Evolutionary conservation across 1,284 basidiomycete species (phyloP).

Genomic region (Sporisorium graminicola): DNA sequence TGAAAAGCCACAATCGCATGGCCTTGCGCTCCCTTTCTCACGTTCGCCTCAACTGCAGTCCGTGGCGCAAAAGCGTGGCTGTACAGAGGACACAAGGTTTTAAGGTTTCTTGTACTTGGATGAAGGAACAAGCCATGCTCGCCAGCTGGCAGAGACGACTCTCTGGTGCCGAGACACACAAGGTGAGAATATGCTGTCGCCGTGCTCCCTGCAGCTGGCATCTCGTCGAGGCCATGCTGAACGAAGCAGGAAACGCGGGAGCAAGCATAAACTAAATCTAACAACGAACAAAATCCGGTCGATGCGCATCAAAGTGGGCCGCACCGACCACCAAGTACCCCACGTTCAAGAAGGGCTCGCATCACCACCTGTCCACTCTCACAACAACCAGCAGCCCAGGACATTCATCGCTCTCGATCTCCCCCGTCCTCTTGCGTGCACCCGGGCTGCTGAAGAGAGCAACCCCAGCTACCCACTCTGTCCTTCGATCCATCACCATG

Average conservation of each 20-base stretch:
- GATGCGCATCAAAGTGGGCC: background rate
- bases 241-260: background rate
- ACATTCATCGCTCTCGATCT: background rate
- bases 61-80: background rate
- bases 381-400: background rate
- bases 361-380: background rate
- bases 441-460: no score
- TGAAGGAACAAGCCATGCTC: background rate
- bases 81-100: background rate
- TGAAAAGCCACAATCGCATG: slow-evolving; percentile 3
- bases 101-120: background rate
- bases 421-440: background rate
- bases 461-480: background rate
- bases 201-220: slow-evolving; percentile 28
- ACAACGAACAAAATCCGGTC: background rate
- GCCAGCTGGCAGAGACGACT: background rate
- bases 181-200: background rate
- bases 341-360: slow-evolving; percentile 4
- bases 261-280: background rate
- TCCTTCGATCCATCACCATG: slow-evolving; percentile 6
- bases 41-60: background rate
- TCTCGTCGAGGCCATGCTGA: background rate
- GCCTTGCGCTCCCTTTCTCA: background rate
- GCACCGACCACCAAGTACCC: background rate
- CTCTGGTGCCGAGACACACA: slow-evolving; percentile 6